Percentiles rank a stretch among this genome's conserved stretches.
These are phyloP conservation scores for Golubevia sp. DNA, from an alignment of 1,284 basidiomycete genomes.

Conservation along the genomic window DNA sequence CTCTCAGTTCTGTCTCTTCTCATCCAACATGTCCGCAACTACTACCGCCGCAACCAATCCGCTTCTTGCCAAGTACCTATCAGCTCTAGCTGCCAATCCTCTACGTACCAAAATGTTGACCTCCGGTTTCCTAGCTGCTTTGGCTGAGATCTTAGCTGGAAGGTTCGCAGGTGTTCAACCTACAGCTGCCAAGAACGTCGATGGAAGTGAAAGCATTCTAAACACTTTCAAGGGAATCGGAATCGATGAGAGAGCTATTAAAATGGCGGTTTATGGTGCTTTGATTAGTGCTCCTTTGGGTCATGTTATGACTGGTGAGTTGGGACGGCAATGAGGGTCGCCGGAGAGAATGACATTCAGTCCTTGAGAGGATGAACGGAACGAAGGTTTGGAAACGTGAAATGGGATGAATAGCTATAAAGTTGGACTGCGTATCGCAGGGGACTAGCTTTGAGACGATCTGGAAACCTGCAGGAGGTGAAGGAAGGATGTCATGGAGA, in stretches of 20 bases:
- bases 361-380: too few relatives aligned
- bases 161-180: constrained; percentile 38
- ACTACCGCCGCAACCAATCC: constrained; percentile 10
- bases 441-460: too few relatives aligned
- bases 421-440: too few relatives aligned
- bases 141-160: constrained; percentile 39
- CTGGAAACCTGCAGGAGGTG: too few relatives aligned
- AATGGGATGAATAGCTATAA: too few relatives aligned
- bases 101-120: constrained; percentile 46
- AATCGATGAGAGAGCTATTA: constrained; percentile 39
- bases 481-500: too few relatives aligned
- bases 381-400: too few relatives aligned
- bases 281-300: constrained; percentile 43
- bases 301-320: constrained; percentile 36
- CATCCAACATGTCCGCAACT: too few relatives aligned
- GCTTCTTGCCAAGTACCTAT: constrained; percentile 30
- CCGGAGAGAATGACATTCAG: too few relatives aligned
- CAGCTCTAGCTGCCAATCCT: constrained; percentile 40
- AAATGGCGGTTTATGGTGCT: constrained; percentile 50
- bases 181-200: constrained; percentile 13
- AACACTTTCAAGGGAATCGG: constrained; percentile 28
- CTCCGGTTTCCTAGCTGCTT: constrained; percentile 34
- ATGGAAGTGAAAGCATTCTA: constrained; percentile 17
- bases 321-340: too few relatives aligned
- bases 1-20: too few relatives aligned